Percentiles rank a stretch among this genome's conserved stretches.
Conservation (phyloP, 1,284 basidiomycete genomes). For the Sparassis latifolia region DNA sequence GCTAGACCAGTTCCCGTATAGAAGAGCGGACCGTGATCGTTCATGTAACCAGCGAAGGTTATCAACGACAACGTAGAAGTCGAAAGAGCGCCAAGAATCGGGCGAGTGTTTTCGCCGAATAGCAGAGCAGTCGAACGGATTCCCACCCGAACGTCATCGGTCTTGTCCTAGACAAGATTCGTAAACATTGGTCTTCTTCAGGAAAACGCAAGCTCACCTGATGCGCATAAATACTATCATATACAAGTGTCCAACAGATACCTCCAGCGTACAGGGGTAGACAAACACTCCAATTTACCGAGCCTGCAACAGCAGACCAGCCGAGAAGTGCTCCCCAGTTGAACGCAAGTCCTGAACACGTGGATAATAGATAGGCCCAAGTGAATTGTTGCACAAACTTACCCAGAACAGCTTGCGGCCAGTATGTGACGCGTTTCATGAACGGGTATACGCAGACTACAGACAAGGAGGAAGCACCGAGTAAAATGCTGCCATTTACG, state of each 20-base stretch:
- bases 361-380: background rate
- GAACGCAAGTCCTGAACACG: constrained; percentile 75
- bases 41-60: constrained; percentile 73
- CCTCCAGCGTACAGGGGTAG: constrained; percentile 89
- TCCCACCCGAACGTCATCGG: constrained; percentile 82
- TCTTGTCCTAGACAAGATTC: constrained; percentile 70
- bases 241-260: constrained; percentile 91
- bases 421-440: constrained; percentile 97
- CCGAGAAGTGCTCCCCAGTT: constrained; percentile 98
- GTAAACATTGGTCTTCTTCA: background rate
- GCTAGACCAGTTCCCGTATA: constrained; percentile 76
- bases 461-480: constrained; percentile 87
- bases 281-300: constrained; percentile 78
- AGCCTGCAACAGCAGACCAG: constrained; percentile 89
- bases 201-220: constrained; percentile 46
- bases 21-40: constrained; percentile 73
- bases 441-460: constrained; percentile 89
- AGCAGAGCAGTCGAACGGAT: constrained; percentile 94
- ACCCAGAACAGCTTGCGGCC: constrained; percentile 95
- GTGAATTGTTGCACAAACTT: constrained; percentile 1
- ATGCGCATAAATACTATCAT: constrained; percentile 98
- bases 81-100: constrained; percentile 75
- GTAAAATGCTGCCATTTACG: constrained; percentile 58
- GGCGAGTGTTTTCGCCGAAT: constrained; percentile 74
- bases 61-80: constrained; percentile 71